A percentile compares a stretch with the other conserved stretches of the same genome.
Conservation (phyloP, 352 stramenopile genomes). For the Thraustochytrium sp. region DNA sequence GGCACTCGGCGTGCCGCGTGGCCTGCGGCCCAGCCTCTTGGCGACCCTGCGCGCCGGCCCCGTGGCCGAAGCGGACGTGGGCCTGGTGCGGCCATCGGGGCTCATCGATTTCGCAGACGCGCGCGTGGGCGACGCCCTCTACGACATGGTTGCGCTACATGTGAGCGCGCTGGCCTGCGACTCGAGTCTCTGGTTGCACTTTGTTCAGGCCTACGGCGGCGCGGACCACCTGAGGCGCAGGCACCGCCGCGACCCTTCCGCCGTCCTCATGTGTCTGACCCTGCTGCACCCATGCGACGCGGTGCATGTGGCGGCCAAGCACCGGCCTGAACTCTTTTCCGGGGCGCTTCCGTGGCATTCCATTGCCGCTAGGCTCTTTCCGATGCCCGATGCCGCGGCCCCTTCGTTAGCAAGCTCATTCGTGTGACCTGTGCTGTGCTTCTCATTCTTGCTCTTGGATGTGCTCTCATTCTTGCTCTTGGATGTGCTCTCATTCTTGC, state of each 20-base stretch:
- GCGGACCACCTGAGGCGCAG: neutral
- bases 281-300: neutral
- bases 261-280: neutral
- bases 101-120: constrained; percentile 77
- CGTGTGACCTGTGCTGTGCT: too few species aligned
- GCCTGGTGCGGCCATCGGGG: neutral
- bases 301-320: neutral
- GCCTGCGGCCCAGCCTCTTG: neutral
- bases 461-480: too few species aligned
- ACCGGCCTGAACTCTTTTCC: neutral
- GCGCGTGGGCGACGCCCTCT: constrained; percentile 73
- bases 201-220: neutral
- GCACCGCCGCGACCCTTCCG: neutral
- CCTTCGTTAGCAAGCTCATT: too few species aligned
- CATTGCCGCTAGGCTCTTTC: neutral
- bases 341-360: neutral
- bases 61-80: neutral
- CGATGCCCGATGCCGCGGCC: too few species aligned
- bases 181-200: neutral
- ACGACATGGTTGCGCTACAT: constrained; percentile 66
- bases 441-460: too few species aligned
- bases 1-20: neutral
- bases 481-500: too few species aligned
- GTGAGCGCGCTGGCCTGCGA: constrained; percentile 4
- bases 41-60: neutral